These are phyloP conservation scores for Leptomonas pyrrhocoris DNA, from an alignment of 208 protist species.

Conservation along the genomic window DNA sequence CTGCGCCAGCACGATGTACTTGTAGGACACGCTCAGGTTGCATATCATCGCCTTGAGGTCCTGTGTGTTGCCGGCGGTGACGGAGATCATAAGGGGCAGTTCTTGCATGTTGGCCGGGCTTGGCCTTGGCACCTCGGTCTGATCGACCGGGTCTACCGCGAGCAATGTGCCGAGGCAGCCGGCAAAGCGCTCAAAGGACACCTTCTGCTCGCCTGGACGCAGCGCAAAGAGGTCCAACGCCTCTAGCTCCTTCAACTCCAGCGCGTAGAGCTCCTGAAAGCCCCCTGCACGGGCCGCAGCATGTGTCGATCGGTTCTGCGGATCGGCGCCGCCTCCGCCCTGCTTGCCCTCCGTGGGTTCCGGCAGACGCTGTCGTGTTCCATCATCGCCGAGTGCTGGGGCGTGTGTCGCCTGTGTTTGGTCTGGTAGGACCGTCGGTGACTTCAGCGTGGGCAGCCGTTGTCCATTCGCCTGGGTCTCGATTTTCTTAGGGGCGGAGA, in stretches of 20 bases:
- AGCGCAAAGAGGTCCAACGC: conserved; percentile 18
- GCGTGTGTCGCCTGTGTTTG: too few relatives aligned
- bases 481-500: background rate
- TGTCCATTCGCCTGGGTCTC: background rate
- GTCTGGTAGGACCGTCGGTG: too few relatives aligned
- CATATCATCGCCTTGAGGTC: conserved; percentile 45
- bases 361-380: background rate
- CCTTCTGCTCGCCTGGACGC: conserved; percentile 23
- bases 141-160: conserved; percentile 17
- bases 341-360: background rate
- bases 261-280: conserved; percentile 5
- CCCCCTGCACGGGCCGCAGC: background rate
- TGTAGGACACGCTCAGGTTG: conserved; percentile 31
- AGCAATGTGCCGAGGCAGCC: conserved; percentile 27
- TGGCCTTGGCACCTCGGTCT: conserved; percentile 15
- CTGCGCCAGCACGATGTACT: conserved; percentile 35
- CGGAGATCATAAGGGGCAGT: conserved; percentile 28
- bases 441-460: background rate
- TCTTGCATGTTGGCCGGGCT: background rate
- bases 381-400: too few relatives aligned
- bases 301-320: background rate
- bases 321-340: background rate
- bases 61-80: conserved; percentile 28
- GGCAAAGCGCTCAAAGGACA: conserved; percentile 33
- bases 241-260: conserved; percentile 14